phyloP scores from a whole-genome alignment of 2,329 filamentous ascomycete genomes.

The Pseudopithomyces maydicus region DNA sequence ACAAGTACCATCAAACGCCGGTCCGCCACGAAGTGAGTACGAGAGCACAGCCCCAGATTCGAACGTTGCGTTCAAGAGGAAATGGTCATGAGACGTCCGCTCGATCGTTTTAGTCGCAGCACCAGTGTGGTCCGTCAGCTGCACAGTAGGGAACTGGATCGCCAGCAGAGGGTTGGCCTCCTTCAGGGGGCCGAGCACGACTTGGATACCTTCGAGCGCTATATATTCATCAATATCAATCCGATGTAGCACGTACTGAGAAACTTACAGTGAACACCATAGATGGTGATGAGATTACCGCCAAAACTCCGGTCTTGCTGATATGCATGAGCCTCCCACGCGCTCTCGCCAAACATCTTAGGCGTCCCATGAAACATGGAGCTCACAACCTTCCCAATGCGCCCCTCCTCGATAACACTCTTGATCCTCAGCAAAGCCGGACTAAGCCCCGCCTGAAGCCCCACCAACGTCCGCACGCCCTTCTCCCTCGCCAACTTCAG shows the following conservation, averaged over 20 bases:
- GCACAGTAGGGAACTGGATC: conserved; percentile 50
- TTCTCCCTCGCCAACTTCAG: conserved; percentile 43
- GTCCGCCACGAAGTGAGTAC: conserved; percentile 55
- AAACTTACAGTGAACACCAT: conserved; percentile 36
- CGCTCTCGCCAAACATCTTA: conserved; percentile 15
- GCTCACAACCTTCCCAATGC: conserved; percentile 50
- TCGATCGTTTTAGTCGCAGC: conserved; percentile 38
- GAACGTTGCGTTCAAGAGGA: conserved; percentile 49
- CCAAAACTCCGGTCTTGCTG: conserved; percentile 54
- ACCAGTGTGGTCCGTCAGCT: conserved; percentile 21
- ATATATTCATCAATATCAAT: conserved; percentile 9
- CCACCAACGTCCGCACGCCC: conserved; percentile 50
- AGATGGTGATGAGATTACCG: conserved; percentile 46
- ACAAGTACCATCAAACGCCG: conserved; percentile 55
- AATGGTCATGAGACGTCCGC: conserved; percentile 53
- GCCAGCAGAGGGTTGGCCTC: conserved; percentile 50
- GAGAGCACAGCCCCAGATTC: conserved; percentile 20
- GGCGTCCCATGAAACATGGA: conserved; percentile 27
- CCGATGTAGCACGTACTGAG: not conserved
- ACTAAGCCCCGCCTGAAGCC: conserved; percentile 49
- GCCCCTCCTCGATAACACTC: conserved; percentile 44
- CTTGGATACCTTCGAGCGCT: conserved; percentile 52
- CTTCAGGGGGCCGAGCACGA: conserved; percentile 53
- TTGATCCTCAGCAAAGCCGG: conserved; percentile 47
- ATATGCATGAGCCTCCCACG: conserved; percentile 46